Evolutionary conservation across 148 eudicot species (phyloP).

Genomic region (Nepenthes mirabilis): DNA sequence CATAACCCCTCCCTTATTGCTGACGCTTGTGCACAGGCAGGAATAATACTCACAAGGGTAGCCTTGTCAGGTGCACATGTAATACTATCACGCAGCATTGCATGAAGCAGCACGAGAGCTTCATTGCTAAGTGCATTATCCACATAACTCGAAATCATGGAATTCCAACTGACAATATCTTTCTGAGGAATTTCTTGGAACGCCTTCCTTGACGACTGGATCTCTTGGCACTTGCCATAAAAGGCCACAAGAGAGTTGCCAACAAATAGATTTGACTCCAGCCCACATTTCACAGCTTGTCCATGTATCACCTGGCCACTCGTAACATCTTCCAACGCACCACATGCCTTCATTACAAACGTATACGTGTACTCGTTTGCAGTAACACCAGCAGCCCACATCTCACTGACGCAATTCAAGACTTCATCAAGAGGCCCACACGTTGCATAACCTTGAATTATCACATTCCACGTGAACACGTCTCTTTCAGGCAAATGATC

Average conservation of each 20-base stretch:
- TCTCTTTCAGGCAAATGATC: constrained; percentile 20
- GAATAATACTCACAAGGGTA: constrained; percentile 24
- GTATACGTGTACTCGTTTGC: constrained; percentile 14
- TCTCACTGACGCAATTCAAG: constrained; percentile 6
- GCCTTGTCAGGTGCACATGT: constrained; percentile 15
- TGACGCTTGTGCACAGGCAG: constrained; percentile 28
- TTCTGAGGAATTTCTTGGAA: constrained; percentile 18
- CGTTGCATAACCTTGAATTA: constrained; percentile 14
- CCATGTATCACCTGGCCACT: constrained; percentile 22
- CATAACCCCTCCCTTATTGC: constrained; percentile 16
- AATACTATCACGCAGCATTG: constrained; percentile 9
- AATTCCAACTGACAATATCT: constrained; percentile 29
- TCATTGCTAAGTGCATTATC: constrained; percentile 12
- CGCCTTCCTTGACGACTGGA: constrained; percentile 10
- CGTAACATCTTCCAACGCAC: constrained; percentile 6
- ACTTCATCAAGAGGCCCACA: constrained; percentile 11
- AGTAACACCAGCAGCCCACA: constrained; percentile 10
- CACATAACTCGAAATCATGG: constrained; percentile 18
- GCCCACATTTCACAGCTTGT: constrained; percentile 15
- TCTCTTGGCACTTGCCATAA: constrained; percentile 18
- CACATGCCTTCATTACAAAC: constrained; percentile 21
- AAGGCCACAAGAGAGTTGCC: constrained; percentile 20
- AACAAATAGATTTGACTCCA: constrained; percentile 16
- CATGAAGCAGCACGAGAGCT: constrained; percentile 17
- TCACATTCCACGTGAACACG: constrained; percentile 17